phyloP scores from a whole-genome alignment of 2,329 filamentous ascomycete species.

The Hypoxylon rubiginosum region DNA sequence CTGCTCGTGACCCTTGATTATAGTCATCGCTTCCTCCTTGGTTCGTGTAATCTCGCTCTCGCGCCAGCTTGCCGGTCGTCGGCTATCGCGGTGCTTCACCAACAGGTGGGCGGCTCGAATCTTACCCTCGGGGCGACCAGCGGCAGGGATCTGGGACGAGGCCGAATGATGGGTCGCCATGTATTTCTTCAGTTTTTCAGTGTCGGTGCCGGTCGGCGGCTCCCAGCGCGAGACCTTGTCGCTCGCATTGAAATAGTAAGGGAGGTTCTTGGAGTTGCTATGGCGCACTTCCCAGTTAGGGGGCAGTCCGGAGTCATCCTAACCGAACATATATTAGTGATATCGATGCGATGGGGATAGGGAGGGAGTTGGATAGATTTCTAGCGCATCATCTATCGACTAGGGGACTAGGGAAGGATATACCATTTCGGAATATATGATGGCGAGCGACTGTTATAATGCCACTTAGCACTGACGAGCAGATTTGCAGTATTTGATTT shows the following conservation, averaged over 20 bases:
- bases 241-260: slow-evolving; percentile 95
- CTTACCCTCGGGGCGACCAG: slow-evolving; percentile 74
- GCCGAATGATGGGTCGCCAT: slow-evolving; percentile 89
- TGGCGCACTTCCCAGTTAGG: slow-evolving; percentile 94
- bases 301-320: slow-evolving; percentile 85
- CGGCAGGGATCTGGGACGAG: slow-evolving; percentile 59
- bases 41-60: slow-evolving; percentile 88
- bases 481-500: slow-evolving; percentile 18
- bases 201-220: slow-evolving; percentile 87
- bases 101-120: slow-evolving; percentile 94
- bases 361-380: slow-evolving; percentile 1
- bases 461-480: slow-evolving; percentile 13
- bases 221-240: slow-evolving; percentile 96
- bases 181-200: slow-evolving; percentile 91
- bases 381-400: not conserved
- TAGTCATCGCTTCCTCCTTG: slow-evolving; percentile 86
- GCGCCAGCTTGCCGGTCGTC: slow-evolving; percentile 92
- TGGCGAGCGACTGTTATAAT: slow-evolving; percentile 6
- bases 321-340: slow-evolving; percentile 9
- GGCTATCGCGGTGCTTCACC: slow-evolving; percentile 91
- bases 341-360: slow-evolving; percentile 4
- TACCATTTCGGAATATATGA: slow-evolving; percentile 33
- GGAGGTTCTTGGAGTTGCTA: slow-evolving; percentile 98
- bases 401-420: slow-evolving; percentile 8
- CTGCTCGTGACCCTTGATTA: slow-evolving; percentile 80